phyloP scores from a whole-genome alignment of 2,329 filamentous ascomycete genomes.

The Seiridium unicorne region DNA sequence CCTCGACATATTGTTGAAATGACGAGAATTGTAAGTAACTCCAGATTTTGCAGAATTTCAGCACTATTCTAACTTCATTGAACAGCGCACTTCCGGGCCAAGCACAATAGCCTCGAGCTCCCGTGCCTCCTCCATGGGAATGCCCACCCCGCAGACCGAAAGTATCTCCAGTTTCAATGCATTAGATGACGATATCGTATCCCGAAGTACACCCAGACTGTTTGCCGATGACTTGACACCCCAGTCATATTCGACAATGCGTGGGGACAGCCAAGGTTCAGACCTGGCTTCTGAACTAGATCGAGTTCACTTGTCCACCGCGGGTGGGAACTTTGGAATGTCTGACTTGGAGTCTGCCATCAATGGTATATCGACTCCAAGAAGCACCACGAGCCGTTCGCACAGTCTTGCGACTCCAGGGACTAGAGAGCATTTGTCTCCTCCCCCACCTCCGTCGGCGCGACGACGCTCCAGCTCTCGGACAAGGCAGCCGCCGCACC shows the following conservation, averaged over 20 bases:
- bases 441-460: background rate
- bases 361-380: background rate
- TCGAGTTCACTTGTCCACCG: background rate
- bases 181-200: no score
- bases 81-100: background rate
- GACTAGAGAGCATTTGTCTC: background rate
- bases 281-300: background rate
- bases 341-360: background rate
- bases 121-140: background rate
- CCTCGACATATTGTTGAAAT: background rate
- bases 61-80: background rate
- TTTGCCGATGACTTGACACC: background rate
- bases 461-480: background rate
- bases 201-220: background rate
- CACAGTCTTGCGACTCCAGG: background rate
- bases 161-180: background rate
- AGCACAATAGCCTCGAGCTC: background rate
- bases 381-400: background rate
- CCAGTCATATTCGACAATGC: background rate
- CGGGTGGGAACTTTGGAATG: background rate
- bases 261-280: background rate
- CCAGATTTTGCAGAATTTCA: background rate
- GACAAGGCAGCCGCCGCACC: background rate
- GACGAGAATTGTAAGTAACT: background rate
- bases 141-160: background rate